phyloP scores from a whole-genome alignment of 352 stramenopile genomes.

The Pythium phragmiticola region DNA sequence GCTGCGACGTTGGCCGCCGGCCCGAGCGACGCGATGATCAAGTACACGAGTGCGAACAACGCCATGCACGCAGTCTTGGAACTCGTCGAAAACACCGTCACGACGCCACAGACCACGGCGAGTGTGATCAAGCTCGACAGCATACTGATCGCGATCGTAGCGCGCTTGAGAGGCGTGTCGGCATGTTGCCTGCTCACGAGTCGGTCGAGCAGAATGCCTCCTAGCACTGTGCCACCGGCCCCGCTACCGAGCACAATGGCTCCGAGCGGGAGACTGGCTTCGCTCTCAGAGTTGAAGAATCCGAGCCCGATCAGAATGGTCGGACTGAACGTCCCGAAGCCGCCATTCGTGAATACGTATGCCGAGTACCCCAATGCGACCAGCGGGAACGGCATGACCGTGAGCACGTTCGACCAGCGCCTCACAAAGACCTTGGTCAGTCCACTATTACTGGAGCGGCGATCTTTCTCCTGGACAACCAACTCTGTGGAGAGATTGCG shows the following conservation, averaged over 20 bases:
- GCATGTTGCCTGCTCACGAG: constrained; percentile 5
- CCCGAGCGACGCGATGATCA: constrained; percentile 79
- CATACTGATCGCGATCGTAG: constrained; percentile 50
- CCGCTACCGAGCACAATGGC: constrained; percentile 72
- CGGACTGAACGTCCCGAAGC: constrained; percentile 83
- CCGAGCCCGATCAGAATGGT: constrained; percentile 87
- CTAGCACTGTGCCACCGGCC: constrained; percentile 84
- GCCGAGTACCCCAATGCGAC: constrained; percentile 78
- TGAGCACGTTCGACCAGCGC: constrained; percentile 2
- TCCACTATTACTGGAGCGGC: too few species aligned
- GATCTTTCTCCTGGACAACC: too few species aligned
- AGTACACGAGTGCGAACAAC: constrained; percentile 64
- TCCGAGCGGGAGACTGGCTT: constrained; percentile 87
- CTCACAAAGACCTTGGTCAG: not conserved
- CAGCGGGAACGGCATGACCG: constrained; percentile 54
- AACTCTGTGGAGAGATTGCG: not conserved
- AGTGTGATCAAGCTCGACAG: constrained; percentile 64
- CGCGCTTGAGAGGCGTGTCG: constrained; percentile 25
- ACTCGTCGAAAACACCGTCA: constrained; percentile 55
- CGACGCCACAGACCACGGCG: constrained; percentile 45
- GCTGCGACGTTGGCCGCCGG: constrained; percentile 82
- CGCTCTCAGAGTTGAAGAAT: constrained; percentile 77
- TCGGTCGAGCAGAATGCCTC: constrained; percentile 75
- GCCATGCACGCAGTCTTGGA: constrained; percentile 54
- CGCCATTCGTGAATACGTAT: constrained; percentile 86